Evolutionary conservation across 345 rosid species (phyloP).

Genomic region (Punica granatum): DNA sequence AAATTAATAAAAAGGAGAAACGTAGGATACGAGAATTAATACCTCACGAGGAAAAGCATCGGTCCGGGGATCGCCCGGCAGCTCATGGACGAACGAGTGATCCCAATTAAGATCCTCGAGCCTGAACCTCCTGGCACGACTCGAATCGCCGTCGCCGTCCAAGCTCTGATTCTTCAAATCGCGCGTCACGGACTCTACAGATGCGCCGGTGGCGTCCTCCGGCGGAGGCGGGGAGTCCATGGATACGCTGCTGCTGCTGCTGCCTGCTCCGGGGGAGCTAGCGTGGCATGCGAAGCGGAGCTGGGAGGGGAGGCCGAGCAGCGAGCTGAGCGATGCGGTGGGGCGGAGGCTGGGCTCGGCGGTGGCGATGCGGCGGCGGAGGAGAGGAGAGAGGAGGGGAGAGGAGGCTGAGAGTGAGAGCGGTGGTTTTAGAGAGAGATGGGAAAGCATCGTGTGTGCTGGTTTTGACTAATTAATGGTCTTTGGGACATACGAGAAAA

Average conservation of each 20-base stretch:
- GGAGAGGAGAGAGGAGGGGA: conserved; percentile 33
- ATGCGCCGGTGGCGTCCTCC: conserved; percentile 23
- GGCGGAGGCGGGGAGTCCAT: conserved; percentile 42
- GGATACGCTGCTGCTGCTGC: conserved; percentile 23
- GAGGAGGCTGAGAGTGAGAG: conserved; percentile 11
- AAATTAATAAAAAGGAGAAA: background rate
- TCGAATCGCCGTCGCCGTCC: conserved; percentile 17
- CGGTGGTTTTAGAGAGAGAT: conserved; percentile 14
- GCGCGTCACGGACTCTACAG: conserved; percentile 58
- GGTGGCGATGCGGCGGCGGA: conserved; percentile 1
- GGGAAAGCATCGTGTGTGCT: background rate
- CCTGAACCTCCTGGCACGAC: conserved; percentile 17
- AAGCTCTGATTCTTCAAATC: conserved; percentile 65
- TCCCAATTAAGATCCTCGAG: conserved; percentile 90
- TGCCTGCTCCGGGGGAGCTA: conserved; percentile 15
- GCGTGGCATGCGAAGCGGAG: conserved; percentile 30
- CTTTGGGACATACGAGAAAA: background rate
- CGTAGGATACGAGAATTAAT: background rate
- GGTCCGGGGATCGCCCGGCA: conserved; percentile 78
- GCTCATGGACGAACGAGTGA: conserved; percentile 68
- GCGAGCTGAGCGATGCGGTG: conserved; percentile 18
- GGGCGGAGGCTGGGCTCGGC: conserved; percentile 12
- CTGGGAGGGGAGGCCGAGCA: conserved; percentile 6
- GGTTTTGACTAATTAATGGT: background rate
- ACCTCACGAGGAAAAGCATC: conserved; percentile 81